Evolutionary conservation across 306 rosid genomes (phyloP).

Genomic region (Acacia melanoxylon): DNA sequence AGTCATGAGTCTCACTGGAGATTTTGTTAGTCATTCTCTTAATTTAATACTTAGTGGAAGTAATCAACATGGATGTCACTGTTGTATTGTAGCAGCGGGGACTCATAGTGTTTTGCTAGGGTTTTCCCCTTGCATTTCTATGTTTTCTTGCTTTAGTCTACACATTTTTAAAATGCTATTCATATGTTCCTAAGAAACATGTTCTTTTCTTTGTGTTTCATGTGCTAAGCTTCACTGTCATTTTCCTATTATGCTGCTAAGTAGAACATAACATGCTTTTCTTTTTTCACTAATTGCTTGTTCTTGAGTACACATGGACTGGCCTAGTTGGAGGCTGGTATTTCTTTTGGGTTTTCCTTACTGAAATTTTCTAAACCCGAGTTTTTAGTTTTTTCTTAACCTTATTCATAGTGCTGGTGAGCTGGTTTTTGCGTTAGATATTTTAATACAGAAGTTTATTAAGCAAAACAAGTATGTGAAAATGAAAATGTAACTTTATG

Average conservation of each 20-base stretch:
- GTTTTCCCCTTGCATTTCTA: not conserved
- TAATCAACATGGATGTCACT: not conserved
- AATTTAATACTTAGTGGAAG: not conserved
- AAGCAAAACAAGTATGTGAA: not conserved
- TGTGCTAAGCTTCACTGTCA: slow-evolving; percentile 9
- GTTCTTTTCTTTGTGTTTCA: not conserved
- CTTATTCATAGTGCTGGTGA: not conserved
- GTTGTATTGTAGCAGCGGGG: not conserved
- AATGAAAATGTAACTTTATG: not conserved
- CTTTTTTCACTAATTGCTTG: not conserved
- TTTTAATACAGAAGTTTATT: not conserved
- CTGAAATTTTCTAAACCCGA: not conserved
- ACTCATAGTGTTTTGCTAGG: not conserved
- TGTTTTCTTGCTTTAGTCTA: not conserved
- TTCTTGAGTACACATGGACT: not conserved
- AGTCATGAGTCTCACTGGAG: slow-evolving; percentile 28
- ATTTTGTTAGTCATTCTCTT: not conserved
- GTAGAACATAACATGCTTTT: not conserved
- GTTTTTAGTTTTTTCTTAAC: not conserved
- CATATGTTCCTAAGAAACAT: not conserved
- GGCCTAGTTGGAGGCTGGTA: not conserved
- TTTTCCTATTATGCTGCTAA: not conserved
- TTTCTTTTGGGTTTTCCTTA: not conserved
- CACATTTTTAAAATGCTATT: not conserved
- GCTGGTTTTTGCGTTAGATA: not conserved